Conservation (phyloP, 2,329 filamentous ascomycete species). For the Venturiaceae sp. region DNA sequence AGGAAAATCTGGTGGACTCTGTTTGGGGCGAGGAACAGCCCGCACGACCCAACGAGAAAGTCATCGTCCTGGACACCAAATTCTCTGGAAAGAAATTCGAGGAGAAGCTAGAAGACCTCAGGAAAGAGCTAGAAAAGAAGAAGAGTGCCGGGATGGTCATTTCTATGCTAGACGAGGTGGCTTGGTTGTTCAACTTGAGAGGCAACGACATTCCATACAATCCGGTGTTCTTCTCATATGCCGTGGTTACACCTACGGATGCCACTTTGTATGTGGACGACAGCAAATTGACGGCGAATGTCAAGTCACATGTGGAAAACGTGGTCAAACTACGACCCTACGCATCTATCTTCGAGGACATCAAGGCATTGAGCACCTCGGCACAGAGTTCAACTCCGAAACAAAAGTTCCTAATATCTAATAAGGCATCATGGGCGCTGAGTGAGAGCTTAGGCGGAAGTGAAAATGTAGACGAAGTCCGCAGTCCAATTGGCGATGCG, state of each 20-base stretch:
- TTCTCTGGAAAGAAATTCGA: constrained; percentile 76
- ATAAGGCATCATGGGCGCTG: constrained; percentile 85
- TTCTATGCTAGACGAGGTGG: constrained; percentile 88
- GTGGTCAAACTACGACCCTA: constrained; percentile 74
- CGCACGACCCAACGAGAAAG: constrained; percentile 61
- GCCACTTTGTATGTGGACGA: constrained; percentile 80
- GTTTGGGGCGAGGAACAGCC: constrained; percentile 78
- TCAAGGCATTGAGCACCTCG: constrained; percentile 51
- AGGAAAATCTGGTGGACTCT: constrained; percentile 77
- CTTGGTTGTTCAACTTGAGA: constrained; percentile 96
- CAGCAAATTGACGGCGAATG: constrained; percentile 62
- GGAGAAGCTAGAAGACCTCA: constrained; percentile 73
- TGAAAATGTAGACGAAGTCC: constrained; percentile 70
- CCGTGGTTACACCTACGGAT: constrained; percentile 65
- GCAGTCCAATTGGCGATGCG: constrained; percentile 79
- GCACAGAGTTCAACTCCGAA: constrained; percentile 21
- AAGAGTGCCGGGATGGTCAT: constrained; percentile 4
- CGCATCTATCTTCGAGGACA: constrained; percentile 67
- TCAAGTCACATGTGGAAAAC: constrained; percentile 57
- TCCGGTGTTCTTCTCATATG: constrained; percentile 97
- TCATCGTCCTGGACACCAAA: constrained; percentile 60
- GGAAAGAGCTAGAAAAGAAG: constrained; percentile 76
- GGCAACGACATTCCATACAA: constrained; percentile 96
- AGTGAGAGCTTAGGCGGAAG: constrained; percentile 80
- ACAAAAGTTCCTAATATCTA: constrained; percentile 74